These are phyloP conservation scores for Pseudozyma flocculosa DNA, from an alignment of 1,284 basidiomycete species.

Conservation along the genomic window DNA sequence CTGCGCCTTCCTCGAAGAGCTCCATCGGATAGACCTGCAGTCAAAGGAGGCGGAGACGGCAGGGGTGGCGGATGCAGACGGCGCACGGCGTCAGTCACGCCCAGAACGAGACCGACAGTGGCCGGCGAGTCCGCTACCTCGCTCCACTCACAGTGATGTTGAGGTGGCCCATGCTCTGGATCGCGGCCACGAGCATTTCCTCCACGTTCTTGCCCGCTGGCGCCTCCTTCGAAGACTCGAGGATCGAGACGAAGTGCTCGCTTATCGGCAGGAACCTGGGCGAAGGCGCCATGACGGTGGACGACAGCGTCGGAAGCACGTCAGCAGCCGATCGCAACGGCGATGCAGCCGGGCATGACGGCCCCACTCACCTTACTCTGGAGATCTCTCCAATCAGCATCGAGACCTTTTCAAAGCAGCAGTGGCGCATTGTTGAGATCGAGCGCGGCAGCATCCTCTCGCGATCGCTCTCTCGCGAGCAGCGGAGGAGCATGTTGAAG, in stretches of 20 bases:
- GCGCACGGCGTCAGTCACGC: no score
- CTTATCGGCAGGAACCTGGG: conserved; percentile 46
- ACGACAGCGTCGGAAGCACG: no score
- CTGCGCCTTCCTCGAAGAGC: conserved; percentile 87
- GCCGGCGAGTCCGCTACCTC: no score
- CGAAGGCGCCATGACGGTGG: no score
- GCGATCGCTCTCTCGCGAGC: conserved; percentile 43
- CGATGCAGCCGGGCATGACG: no score
- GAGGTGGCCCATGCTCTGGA: conserved; percentile 50
- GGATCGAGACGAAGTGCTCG: conserved; percentile 50
- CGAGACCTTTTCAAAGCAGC: conserved; percentile 48
- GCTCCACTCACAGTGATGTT: conserved; percentile 45
- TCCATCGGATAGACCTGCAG: conserved; percentile 85
- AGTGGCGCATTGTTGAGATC: conserved; percentile 33
- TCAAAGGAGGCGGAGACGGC: not conserved
- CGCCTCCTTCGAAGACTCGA: conserved; percentile 40
- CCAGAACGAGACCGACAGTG: no score
- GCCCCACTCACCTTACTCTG: conserved; percentile 21
- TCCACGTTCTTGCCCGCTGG: conserved; percentile 45
- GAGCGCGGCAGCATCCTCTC: conserved; percentile 28
- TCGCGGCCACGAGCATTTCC: conserved; percentile 44
- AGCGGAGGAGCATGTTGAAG: conserved; percentile 47
- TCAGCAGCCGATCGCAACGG: no score
- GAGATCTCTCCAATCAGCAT: conserved; percentile 51
- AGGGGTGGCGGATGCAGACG: no score